phyloP scores from a whole-genome alignment of 352 stramenopile genomes.

The Pythium phragmiticola region DNA sequence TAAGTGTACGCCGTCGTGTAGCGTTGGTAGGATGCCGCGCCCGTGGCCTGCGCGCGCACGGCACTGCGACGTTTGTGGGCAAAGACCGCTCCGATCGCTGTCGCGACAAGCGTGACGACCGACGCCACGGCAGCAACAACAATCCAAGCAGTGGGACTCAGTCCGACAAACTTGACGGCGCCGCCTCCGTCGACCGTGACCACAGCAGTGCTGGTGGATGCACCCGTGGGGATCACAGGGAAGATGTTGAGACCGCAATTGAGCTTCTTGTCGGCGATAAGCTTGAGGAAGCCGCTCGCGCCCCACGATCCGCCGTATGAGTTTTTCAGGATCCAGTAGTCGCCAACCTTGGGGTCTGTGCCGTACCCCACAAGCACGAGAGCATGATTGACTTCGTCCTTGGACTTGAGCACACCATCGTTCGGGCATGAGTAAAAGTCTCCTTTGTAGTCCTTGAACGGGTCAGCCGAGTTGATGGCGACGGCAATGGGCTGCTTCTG shows the following conservation, averaged over 20 bases:
- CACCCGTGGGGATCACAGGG: conserved; percentile 65
- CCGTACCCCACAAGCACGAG: conserved; percentile 76
- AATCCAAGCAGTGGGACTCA: conserved; percentile 59
- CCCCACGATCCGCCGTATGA: conserved; percentile 76
- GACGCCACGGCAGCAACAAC: conserved; percentile 45
- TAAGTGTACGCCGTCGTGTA: conserved; percentile 21
- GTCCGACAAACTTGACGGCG: conserved; percentile 55
- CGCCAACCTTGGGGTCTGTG: conserved; percentile 45
- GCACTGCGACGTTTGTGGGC: conserved; percentile 39
- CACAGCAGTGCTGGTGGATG: conserved; percentile 36
- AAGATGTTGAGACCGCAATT: conserved; percentile 84
- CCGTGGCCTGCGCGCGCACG: conserved; percentile 52
- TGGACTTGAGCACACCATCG: conserved; percentile 52
- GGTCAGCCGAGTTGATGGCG: conserved; percentile 69
- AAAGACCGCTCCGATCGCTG: conserved; percentile 47
- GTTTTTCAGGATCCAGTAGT: conserved; percentile 87
- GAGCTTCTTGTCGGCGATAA: conserved; percentile 63
- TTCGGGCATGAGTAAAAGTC: conserved; percentile 76
- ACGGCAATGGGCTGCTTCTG: conserved; percentile 70
- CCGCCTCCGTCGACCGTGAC: conserved; percentile 60
- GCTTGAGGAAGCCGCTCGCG: conserved; percentile 59
- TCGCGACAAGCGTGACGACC: conserved; percentile 52
- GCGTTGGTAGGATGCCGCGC: conserved; percentile 32
- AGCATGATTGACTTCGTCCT: conserved; percentile 74
- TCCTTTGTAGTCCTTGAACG: conserved; percentile 68